These are phyloP conservation scores for Phytophthora hibernalis DNA, from an alignment of 352 stramenopile species.

Conservation along the genomic window DNA sequence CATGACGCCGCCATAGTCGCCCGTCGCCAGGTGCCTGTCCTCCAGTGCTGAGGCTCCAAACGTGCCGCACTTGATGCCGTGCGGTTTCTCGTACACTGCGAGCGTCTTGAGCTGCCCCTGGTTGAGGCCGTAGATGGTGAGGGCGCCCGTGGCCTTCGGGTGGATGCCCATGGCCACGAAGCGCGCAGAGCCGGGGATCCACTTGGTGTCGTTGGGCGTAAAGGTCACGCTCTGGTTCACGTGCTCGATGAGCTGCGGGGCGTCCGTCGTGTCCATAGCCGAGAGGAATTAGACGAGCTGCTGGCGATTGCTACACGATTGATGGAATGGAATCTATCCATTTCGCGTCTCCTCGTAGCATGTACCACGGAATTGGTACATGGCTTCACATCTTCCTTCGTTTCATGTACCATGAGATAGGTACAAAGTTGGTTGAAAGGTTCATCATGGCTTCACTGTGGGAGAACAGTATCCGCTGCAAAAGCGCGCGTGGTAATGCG, in stretches of 20 bases:
- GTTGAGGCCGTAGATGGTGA: constrained; percentile 93
- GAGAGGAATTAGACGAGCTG: neutral
- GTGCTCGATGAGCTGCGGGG: constrained; percentile 98
- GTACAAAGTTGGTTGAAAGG: no score
- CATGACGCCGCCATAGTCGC: constrained; percentile 81
- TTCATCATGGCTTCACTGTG: no score
- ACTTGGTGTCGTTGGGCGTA: constrained; percentile 95
- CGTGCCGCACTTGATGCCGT: constrained; percentile 96
- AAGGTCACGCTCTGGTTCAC: constrained; percentile 92
- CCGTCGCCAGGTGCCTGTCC: constrained; percentile 87
- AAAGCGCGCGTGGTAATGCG: constrained; percentile 6
- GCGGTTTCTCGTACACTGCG: constrained; percentile 75
- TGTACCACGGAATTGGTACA: neutral
- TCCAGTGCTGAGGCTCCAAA: constrained; percentile 94
- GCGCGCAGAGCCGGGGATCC: constrained; percentile 94
- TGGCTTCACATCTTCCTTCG: neutral
- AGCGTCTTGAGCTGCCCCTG: constrained; percentile 84
- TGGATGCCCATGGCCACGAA: constrained; percentile 95
- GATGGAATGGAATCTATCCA: constrained; percentile 33
- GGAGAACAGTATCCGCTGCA: constrained; percentile 5
- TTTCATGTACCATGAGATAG: no score
- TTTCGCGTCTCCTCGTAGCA: constrained; percentile 21
- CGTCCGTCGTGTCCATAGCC: constrained; percentile 95
- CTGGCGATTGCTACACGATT: constrained; percentile 15
- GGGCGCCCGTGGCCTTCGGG: constrained; percentile 91